A percentile compares a stretch with the other conserved stretches of the same genome.
Evolutionary conservation across 192 early-diverging fungal species (phyloP).

Genomic region (Chytriomyces sp.): DNA sequence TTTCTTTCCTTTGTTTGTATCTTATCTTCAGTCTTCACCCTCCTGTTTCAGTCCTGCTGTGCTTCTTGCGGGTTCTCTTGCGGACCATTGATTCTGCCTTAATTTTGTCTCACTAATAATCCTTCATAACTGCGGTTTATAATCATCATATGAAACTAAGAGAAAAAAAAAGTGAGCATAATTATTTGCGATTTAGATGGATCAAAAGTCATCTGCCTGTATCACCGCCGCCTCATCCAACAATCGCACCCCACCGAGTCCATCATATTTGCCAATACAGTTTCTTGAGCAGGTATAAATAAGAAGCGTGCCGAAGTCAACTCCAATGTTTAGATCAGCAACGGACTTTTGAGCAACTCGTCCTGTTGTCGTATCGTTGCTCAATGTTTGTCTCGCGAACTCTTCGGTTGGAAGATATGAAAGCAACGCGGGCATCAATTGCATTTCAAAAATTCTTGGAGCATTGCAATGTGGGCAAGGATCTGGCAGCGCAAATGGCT

Average conservation of each 20-base stretch:
- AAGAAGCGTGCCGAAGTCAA: conserved; percentile 90
- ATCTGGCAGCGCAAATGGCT: conserved; percentile 43
- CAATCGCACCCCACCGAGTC: conserved; percentile 45
- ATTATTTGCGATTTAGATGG: conserved; percentile 15
- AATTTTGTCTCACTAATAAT: background rate
- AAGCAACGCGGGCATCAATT: conserved; percentile 88
- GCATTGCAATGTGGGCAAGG: conserved; percentile 68
- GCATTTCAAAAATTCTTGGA: conserved; percentile 82
- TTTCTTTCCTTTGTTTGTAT: too few relatives aligned
- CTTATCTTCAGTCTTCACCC: too few relatives aligned
- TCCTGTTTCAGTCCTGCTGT: too few relatives aligned
- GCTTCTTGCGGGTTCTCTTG: too few relatives aligned
- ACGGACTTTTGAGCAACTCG: conserved; percentile 4
- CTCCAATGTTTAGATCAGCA: conserved; percentile 54
- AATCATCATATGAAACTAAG: too few relatives aligned
- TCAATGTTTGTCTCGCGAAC: conserved; percentile 38
- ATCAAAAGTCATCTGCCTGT: conserved; percentile 28
- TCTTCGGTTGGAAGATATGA: conserved; percentile 68
- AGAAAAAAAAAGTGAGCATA: background rate
- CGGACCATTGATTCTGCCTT: background rate
- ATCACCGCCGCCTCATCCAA: conserved; percentile 59
- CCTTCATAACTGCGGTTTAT: background rate
- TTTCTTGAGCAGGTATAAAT: conserved; percentile 78
- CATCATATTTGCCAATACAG: conserved; percentile 55
- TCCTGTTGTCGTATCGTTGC: conserved; percentile 9